Evolutionary conservation across 1,284 basidiomycete species (phyloP), one percentile per base, ranked within the genome.

Genomic region (Ganoderma sinense): DNA sequence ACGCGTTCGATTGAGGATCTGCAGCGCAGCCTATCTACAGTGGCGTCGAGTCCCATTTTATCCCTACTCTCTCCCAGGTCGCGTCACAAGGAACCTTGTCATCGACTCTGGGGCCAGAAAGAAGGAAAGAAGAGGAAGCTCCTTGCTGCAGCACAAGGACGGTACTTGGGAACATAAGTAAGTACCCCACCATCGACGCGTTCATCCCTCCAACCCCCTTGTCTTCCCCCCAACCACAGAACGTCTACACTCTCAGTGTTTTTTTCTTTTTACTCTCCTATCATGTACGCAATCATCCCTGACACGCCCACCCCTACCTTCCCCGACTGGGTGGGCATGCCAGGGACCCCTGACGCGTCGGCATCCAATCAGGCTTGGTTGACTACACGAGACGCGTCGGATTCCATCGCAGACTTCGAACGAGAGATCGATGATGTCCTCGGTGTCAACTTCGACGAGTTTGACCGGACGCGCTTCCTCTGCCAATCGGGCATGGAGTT

Each of bases 111-210:
- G 14, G 39, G 59, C 11, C 13, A 16, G 40, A 41, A 61, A 61
- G 59, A 61, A 61, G 59, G n/a, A 40, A 23, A 41, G 59, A 61
- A 61, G 40, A 23, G 29, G 59, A 61, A 61, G 40, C 23, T 40
- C 4, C 39, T 40, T 26, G 36, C 33, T 59, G 56, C 39, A 26
- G 36, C 40, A 41, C 14, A 23, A 40, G 39, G 36, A 3, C 23
- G 23, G 4, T 36, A 29, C 39, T 40, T 23, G 59, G n/a, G 23
- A 26, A 43, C 39, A 61, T 61, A 41, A 41, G 59, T 61, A 43
- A 61, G 59, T 61, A 20, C 40, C 39, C 59, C 23, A n/a, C 39
- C 40, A 14, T 26, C 59, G 40, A 61, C 36, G 39, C 26, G 58
- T 29, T 61, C 59, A 43, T 41, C 36, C 18, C 40, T n/a, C 39